These are phyloP conservation scores for Achaetomium macrosporum DNA, from an alignment of 2,329 filamentous ascomycete species.

Conservation along the genomic window DNA sequence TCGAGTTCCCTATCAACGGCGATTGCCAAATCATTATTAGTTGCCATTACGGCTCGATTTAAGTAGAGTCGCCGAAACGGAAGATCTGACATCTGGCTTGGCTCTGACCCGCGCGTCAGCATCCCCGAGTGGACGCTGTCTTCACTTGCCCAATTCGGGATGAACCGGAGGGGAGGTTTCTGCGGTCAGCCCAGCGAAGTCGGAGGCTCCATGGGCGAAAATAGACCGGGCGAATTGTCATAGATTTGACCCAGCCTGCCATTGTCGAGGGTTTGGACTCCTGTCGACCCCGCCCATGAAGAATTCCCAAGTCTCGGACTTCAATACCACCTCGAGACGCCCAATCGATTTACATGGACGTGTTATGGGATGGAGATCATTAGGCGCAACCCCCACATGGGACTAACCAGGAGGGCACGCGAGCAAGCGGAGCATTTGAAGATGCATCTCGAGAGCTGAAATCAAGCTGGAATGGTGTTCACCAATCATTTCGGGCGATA, in stretches of 20 bases:
- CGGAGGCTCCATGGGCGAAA: conserved; percentile 22
- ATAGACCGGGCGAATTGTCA: conserved; percentile 13
- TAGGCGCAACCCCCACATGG: background rate
- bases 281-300: conserved; percentile 11
- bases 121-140: background rate
- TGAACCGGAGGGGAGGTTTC: conserved; percentile 11
- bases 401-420: conserved; percentile 15
- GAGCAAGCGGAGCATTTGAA: conserved; percentile 12
- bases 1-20: conserved; percentile 14
- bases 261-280: conserved; percentile 8
- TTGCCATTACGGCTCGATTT: conserved; percentile 17
- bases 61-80: conserved; percentile 7
- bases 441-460: background rate
- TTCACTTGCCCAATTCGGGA: conserved; percentile 13
- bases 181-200: conserved; percentile 14
- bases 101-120: background rate
- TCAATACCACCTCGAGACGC: conserved; percentile 9
- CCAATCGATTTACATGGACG: conserved; percentile 19
- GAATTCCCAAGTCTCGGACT: conserved; percentile 9
- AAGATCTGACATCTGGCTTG: conserved; percentile 2
- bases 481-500: background rate
- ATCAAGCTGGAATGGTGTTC: background rate
- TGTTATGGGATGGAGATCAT: conserved; percentile 1
- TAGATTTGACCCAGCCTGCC: background rate
- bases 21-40: conserved; percentile 15